Conservation (phyloP, 257 asterid genomes). For the Salvia rosmarinus region DNA sequence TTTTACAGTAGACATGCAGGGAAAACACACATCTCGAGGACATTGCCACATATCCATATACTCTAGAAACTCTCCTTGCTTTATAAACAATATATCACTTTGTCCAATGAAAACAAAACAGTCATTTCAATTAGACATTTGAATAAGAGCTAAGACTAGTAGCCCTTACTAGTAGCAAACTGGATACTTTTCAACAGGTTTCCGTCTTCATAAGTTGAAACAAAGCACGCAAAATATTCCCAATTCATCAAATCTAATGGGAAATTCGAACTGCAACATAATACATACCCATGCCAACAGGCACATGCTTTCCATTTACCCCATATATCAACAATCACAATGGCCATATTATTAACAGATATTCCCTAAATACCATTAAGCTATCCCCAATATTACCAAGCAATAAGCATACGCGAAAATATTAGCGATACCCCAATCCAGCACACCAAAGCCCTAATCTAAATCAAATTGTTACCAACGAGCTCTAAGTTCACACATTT, state of each 20-base stretch:
- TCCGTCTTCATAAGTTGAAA: neutral
- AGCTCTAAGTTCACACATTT: slow-evolving; percentile 1
- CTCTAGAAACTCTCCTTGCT: neutral
- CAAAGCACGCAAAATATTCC: neutral
- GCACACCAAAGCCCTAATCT: neutral
- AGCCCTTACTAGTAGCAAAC: neutral
- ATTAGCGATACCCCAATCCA: slow-evolving; percentile 3
- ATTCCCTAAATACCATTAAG: neutral
- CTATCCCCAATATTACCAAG: slow-evolving; percentile 12
- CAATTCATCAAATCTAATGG: neutral
- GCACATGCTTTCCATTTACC: neutral
- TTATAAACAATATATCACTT: neutral
- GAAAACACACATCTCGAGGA: neutral
- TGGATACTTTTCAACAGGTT: neutral
- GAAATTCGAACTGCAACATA: neutral
- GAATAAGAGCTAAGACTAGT: slow-evolving; percentile 1
- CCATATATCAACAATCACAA: neutral
- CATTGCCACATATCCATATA: neutral
- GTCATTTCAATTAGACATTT: neutral
- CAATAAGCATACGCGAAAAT: neutral
- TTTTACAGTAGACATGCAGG: neutral
- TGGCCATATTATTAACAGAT: neutral
- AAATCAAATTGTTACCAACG: neutral
- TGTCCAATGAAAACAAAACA: neutral
- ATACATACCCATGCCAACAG: neutral